phyloP scores from a whole-genome alignment of 768 basidiomycete species.

The Mycena vitilis region DNA sequence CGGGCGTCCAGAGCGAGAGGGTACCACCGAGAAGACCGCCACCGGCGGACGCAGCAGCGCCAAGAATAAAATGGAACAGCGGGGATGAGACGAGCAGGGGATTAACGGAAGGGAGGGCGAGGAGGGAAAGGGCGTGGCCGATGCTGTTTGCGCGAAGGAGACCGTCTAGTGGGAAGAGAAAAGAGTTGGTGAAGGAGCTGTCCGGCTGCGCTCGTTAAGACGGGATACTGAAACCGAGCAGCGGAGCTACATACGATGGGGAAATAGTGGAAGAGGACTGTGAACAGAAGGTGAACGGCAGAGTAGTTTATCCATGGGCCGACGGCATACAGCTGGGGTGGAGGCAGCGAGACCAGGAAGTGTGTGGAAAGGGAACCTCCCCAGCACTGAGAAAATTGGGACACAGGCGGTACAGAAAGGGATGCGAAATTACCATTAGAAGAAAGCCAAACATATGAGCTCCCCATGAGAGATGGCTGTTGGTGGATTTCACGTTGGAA shows the following conservation, averaged over 20 bases:
- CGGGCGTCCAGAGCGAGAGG: slow-evolving; percentile 54
- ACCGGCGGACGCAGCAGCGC: slow-evolving; percentile 59
- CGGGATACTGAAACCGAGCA: not conserved
- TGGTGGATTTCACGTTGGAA: slow-evolving; percentile 7
- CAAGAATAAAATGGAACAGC: slow-evolving; percentile 60
- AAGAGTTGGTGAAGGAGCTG: slow-evolving; percentile 52
- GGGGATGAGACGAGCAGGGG: slow-evolving; percentile 52
- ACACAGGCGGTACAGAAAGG: not conserved
- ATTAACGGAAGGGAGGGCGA: slow-evolving; percentile 48
- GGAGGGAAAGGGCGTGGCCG: slow-evolving; percentile 48
- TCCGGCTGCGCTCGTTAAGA: slow-evolving; percentile 29
- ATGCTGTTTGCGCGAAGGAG: slow-evolving; percentile 59
- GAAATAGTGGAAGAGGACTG: slow-evolving; percentile 51
- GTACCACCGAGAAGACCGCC: slow-evolving; percentile 60
- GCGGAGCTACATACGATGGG: slow-evolving; percentile 48
- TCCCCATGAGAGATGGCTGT: slow-evolving; percentile 26
- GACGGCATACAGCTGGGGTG: slow-evolving; percentile 59
- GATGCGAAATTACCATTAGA: slow-evolving; percentile 27
- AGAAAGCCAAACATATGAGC: slow-evolving; percentile 32
- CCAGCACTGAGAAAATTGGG: slow-evolving; percentile 46
- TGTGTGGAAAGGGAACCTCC: slow-evolving; percentile 59
- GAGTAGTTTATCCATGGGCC: slow-evolving; percentile 62
- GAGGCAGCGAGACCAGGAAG: slow-evolving; percentile 56
- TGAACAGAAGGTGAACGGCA: slow-evolving; percentile 57
- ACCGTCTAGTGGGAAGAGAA: slow-evolving; percentile 63